Evolutionary conservation across 2,329 filamentous ascomycete genomes (phyloP).

Genomic region (Bipolaris sorokiniana): DNA sequence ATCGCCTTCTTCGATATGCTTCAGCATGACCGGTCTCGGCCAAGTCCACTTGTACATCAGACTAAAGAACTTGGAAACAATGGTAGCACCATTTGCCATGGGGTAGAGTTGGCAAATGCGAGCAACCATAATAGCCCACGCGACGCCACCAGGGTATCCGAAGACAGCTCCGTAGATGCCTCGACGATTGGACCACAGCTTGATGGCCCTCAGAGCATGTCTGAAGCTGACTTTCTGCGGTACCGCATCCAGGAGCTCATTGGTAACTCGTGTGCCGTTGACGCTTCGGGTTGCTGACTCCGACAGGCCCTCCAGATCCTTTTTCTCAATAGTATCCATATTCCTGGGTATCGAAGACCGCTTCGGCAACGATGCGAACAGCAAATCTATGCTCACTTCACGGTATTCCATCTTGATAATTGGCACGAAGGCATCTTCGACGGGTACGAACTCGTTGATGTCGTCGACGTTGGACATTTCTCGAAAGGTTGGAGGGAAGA

Average conservation of each 20-base stretch:
- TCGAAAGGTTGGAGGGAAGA: conserved; percentile 81
- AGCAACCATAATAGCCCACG: conserved; percentile 97
- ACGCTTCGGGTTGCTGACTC: conserved; percentile 86
- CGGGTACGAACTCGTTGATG: conserved; percentile 82
- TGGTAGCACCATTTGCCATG: conserved; percentile 83
- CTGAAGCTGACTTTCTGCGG: conserved; percentile 90
- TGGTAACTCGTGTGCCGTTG: conserved; percentile 92
- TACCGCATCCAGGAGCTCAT: conserved; percentile 87
- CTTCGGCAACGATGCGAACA: conserved; percentile 59
- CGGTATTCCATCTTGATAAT: conserved; percentile 96
- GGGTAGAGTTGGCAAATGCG: conserved; percentile 96
- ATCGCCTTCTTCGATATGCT: conserved; percentile 81
- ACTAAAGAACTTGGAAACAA: conserved; percentile 92
- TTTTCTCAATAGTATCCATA: conserved; percentile 80
- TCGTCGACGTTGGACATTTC: conserved; percentile 77
- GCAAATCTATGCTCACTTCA: conserved; percentile 92
- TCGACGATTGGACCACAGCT: conserved; percentile 91
- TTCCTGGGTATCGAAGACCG: conserved; percentile 57
- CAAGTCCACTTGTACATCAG: conserved; percentile 91
- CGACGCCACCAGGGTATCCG: conserved; percentile 94
- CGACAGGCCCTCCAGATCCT: conserved; percentile 82
- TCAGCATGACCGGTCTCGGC: conserved; percentile 91
- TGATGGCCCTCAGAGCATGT: conserved; percentile 86
- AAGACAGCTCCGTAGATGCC: conserved; percentile 96
- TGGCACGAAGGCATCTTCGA: conserved; percentile 90